These are phyloP conservation scores for Rhodomyrtus tomentosa DNA, from an alignment of 345 rosid genomes.

Conservation along the genomic window DNA sequence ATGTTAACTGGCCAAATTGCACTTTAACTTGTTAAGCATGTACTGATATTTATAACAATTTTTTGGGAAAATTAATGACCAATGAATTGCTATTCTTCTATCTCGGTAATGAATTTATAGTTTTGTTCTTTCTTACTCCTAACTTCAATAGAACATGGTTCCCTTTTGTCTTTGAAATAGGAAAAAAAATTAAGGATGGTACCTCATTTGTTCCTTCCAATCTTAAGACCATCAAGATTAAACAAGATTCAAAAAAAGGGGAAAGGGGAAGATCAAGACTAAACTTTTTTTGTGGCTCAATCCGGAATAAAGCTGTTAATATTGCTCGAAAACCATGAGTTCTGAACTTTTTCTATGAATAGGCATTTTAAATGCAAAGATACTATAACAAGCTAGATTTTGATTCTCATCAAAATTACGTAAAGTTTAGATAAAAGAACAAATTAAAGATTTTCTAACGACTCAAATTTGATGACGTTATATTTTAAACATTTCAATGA, in stretches of 20 bases:
- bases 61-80: neutral
- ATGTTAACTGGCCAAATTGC: neutral
- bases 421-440: neutral
- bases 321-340: neutral
- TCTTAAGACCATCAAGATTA: neutral
- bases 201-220: neutral
- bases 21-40: neutral
- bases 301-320: neutral
- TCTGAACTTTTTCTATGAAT: neutral
- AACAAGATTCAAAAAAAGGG: too few species aligned
- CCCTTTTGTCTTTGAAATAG: neutral
- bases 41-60: neutral
- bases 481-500: neutral
- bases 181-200: neutral
- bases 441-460: neutral
- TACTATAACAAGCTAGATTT: neutral
- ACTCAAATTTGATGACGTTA: neutral
- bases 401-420: neutral
- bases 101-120: neutral
- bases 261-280: neutral
- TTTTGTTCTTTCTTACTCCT: neutral
- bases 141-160: neutral
- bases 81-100: neutral
- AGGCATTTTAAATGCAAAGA: neutral
- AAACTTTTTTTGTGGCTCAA: neutral